phyloP scores from a whole-genome alignment of 23 red algal genomes.

The Gracilaria caudata region DNA sequence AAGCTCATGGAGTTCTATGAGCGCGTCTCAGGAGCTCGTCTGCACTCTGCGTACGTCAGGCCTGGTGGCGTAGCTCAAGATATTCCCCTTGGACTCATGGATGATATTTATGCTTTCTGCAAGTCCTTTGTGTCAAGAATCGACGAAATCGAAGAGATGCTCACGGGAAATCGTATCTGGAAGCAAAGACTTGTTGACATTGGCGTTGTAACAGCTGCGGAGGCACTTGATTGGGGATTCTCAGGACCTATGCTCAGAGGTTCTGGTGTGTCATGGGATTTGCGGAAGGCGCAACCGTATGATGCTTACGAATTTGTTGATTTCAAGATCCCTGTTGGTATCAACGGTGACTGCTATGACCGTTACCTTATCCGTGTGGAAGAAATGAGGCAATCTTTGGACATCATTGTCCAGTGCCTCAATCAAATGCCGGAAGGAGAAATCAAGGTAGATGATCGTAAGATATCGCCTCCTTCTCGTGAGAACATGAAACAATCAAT shows the following conservation, averaged over 20 bases:
- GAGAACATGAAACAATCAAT: conserved; percentile 97
- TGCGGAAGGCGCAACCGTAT: conserved; percentile 96
- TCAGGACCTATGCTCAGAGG: conserved; percentile 97
- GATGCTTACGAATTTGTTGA: conserved; percentile 96
- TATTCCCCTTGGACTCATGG: conserved; percentile 94
- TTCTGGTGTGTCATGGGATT: conserved; percentile 91
- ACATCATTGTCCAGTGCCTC: conserved; percentile 97
- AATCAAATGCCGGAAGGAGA: conserved; percentile 99
- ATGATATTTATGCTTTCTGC: conserved; percentile 98
- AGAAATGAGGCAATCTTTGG: conserved; percentile 95
- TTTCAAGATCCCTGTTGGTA: conserved; percentile 94
- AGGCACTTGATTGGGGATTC: conserved; percentile 98
- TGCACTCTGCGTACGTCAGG: conserved; percentile 94
- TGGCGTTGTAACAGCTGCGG: conserved; percentile 87
- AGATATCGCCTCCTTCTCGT: conserved; percentile 96
- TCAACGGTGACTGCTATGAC: conserved; percentile 95
- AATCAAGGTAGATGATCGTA: conserved; percentile 98
- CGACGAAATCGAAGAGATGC: conserved; percentile 99
- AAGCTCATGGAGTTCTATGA: conserved; percentile 99
- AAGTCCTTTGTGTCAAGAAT: conserved; percentile 85
- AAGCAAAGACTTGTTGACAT: conserved; percentile 98
- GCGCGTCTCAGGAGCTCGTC: conserved; percentile 92
- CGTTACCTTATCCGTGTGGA: conserved; percentile 94
- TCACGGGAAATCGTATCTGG: conserved; percentile 99
- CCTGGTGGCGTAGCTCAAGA: conserved; percentile 96